A percentile compares a stretch with the other conserved stretches of the same genome.
Evolutionary conservation across 2,329 filamentous ascomycete genomes (phyloP).

Genomic region (Monilinia fructicola): DNA sequence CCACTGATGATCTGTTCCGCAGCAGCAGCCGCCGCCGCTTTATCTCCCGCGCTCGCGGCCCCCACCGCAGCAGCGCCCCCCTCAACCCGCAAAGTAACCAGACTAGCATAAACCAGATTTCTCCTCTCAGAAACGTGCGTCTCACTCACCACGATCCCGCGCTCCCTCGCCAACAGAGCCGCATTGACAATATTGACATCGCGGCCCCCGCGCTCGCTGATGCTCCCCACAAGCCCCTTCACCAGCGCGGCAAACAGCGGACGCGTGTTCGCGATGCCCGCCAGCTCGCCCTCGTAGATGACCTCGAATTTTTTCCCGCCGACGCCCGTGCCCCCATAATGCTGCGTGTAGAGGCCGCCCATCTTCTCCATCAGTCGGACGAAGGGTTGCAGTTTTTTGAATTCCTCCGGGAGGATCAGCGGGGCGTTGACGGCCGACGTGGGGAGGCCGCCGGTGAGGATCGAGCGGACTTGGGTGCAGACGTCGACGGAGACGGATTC

Average conservation of each 20-base stretch:
- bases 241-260: conserved; percentile 77
- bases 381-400: conserved; percentile 73
- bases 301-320: conserved; percentile 72
- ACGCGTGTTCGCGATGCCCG: conserved; percentile 69
- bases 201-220: conserved; percentile 63
- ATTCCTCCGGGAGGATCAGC: conserved; percentile 78
- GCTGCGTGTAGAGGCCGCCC: conserved; percentile 76
- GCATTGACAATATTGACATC: conserved; percentile 86
- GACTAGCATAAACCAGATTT: conserved; percentile 65
- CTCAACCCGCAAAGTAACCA: conserved; percentile 62
- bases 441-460: conserved; percentile 70
- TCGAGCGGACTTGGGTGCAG: conserved; percentile 74
- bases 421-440: conserved; percentile 79
- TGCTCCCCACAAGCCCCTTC: conserved; percentile 70
- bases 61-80: background rate
- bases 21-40: too few species aligned
- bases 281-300: conserved; percentile 73
- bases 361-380: conserved; percentile 76
- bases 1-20: conserved; percentile 55
- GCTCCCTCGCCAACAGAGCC: conserved; percentile 70
- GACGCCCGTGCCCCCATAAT: conserved; percentile 50
- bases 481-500: conserved; percentile 83
- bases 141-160: conserved; percentile 76
- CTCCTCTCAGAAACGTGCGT: conserved; percentile 62
- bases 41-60: conserved; percentile 43